These are phyloP conservation scores for Spergularia azorica DNA, from an alignment of 179 eudicot genomes.

Conservation along the genomic window DNA sequence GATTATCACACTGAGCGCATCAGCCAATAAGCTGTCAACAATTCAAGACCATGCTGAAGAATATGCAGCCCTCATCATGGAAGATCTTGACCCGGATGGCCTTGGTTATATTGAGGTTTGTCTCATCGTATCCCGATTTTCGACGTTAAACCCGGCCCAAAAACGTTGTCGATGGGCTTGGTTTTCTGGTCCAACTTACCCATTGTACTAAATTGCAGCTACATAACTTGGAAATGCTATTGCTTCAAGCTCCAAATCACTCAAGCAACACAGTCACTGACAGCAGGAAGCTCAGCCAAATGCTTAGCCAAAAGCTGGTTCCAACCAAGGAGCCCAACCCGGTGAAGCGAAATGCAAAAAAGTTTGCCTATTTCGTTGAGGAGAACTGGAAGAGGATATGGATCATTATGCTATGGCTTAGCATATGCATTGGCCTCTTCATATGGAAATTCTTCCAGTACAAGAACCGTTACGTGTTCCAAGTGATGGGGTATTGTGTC, in stretches of 20 bases:
- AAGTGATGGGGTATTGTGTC: slow-evolving; percentile 67
- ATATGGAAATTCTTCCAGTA: slow-evolving; percentile 61
- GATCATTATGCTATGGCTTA: slow-evolving; percentile 54
- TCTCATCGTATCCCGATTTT: not conserved
- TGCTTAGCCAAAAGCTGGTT: slow-evolving; percentile 57
- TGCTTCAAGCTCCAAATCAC: slow-evolving; percentile 55
- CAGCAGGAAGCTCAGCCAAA: slow-evolving; percentile 49
- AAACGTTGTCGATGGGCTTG: not conserved
- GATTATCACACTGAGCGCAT: slow-evolving; percentile 59
- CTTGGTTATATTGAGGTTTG: slow-evolving; percentile 61
- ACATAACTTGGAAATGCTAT: slow-evolving; percentile 51
- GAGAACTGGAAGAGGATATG: slow-evolving; percentile 71
- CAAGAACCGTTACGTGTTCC: slow-evolving; percentile 47
- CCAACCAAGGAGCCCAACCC: slow-evolving; percentile 66
- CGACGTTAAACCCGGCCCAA: slow-evolving; percentile 1
- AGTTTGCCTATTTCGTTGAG: slow-evolving; percentile 43
- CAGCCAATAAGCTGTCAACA: slow-evolving; percentile 55
- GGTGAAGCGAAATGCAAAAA: slow-evolving; percentile 34
- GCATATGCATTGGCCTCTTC: slow-evolving; percentile 50
- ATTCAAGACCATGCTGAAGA: slow-evolving; percentile 58
- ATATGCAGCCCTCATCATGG: slow-evolving; percentile 76
- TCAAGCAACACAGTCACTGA: slow-evolving; percentile 45
- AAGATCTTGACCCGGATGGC: slow-evolving; percentile 64
- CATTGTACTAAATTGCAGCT: slow-evolving; percentile 27
- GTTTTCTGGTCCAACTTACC: not conserved